Evolutionary conservation across 352 stramenopile species (phyloP), one percentile per base, ranked within the genome.

Genomic region (Phytophthora pini): DNA sequence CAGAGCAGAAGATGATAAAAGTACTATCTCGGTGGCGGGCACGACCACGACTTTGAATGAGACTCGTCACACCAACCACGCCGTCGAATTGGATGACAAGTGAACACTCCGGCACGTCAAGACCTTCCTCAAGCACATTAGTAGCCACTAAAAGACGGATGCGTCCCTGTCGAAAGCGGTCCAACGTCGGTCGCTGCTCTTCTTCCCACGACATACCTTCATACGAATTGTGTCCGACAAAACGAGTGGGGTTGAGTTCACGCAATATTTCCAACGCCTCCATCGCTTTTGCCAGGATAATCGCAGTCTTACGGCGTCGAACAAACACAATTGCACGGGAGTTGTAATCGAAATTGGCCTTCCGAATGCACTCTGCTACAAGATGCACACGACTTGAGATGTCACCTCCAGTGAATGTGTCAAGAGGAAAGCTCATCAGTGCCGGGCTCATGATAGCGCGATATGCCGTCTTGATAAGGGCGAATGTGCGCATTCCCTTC

Each of bases 311-410:
- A 15, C 86, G 78, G 7, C 79, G 77, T 6, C 76, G 73, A 8
- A 94, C 82, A 75, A 94, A 94, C 24, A 94, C 84, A 48, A 94
- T 94, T 13, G 79, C 84, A 20, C 86, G 79, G 4, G 80, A 90
- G 24, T 87, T 73, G 32, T 84, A 56, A n/a, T 73, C 73, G 44
- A 89, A 88, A 3, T 78, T 61, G 2, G 75, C 70, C 4, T 72
- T 47, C 9, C 61, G 49, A 20, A 92, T 84, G 17, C 80, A 77
- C 0, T 80, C 41, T 7, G 75, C 84, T 4, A 94, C 70, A 24
- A 76, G 58, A 48, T 74, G 70, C 10, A 94, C 86, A 24, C 83
- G 84, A 20, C 73, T 72, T 2, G 84, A 85, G 7, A 94, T 77
- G 12, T 87, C 66, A 3, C 74, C 51, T 9, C 61, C 58, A 38